Evolutionary conservation across 768 basidiomycete species (phyloP).

Genomic region (Mycena indigotica): DNA sequence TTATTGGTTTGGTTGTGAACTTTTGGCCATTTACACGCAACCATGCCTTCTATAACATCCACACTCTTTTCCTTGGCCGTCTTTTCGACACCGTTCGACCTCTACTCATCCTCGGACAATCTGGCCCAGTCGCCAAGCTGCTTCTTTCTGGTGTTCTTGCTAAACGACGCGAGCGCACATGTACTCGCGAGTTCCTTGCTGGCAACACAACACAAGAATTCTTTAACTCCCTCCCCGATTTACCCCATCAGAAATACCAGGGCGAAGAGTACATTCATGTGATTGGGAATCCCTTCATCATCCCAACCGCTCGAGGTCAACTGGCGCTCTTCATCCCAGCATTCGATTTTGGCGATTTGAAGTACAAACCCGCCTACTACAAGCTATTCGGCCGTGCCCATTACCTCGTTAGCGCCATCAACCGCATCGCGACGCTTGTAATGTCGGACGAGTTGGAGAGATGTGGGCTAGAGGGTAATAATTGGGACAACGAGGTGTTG

Average conservation of each 20-base stretch:
- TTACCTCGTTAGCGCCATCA: not conserved
- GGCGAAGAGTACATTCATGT: not conserved
- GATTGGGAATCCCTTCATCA: not conserved
- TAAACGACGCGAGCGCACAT: not conserved
- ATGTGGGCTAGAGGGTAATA: no score
- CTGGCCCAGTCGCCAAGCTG: not conserved
- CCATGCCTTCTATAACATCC: not conserved
- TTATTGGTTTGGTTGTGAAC: not conserved
- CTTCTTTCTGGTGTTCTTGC: not conserved
- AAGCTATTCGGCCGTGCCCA: not conserved
- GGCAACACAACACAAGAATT: not conserved
- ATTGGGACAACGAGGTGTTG: no score
- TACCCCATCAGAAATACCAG: not conserved
- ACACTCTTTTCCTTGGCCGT: not conserved
- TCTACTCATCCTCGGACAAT: not conserved
- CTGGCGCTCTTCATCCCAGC: not conserved
- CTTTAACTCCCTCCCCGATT: not conserved
- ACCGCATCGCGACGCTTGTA: not conserved
- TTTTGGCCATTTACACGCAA: not conserved
- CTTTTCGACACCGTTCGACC: not conserved
- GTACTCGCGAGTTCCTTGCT: not conserved
- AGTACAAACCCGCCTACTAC: not conserved
- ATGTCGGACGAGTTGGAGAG: not conserved
- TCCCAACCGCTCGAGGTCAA: not conserved
- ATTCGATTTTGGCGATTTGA: not conserved